Evolutionary conservation across 1,139 yeast genomes (phyloP).

Genomic region (Debaryomyces psychrophilus): DNA sequence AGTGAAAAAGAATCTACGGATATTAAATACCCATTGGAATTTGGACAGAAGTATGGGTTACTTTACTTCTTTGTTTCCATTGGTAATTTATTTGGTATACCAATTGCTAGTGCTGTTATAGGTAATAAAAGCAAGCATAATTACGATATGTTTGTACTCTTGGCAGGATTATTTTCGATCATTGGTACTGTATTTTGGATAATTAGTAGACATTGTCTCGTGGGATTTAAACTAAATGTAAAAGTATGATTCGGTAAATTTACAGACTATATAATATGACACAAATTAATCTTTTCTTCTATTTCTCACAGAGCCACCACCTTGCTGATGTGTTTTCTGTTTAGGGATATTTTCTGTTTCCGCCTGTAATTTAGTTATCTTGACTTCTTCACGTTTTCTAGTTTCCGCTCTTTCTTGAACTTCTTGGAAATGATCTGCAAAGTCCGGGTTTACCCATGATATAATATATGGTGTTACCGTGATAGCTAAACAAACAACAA

Average conservation of each 20-base stretch:
- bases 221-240: constrained; percentile 25
- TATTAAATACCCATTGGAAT: constrained; percentile 26
- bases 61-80: constrained; percentile 47
- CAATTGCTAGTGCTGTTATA: constrained; percentile 54
- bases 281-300: constrained; percentile 6
- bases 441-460: constrained; percentile 39
- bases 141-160: constrained; percentile 30
- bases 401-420: constrained; percentile 19
- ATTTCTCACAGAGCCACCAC: constrained; percentile 8
- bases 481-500: constrained; percentile 31
- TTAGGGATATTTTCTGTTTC: constrained; percentile 8
- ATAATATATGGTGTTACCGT: constrained; percentile 41
- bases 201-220: constrained; percentile 25
- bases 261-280: constrained; percentile 3
- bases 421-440: constrained; percentile 39
- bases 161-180: constrained; percentile 26
- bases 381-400: neutral
- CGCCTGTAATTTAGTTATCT: neutral
- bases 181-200: constrained; percentile 26
- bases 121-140: constrained; percentile 31
- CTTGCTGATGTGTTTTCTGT: constrained; percentile 6
- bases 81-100: constrained; percentile 50
- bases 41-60: constrained; percentile 53
- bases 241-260: constrained; percentile 18
- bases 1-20: neutral